A percentile compares a stretch with the other conserved stretches of the same genome.
These are phyloP conservation scores for Mollisia scopiformis DNA, from an alignment of 2,329 filamentous ascomycete species.

Conservation along the genomic window DNA sequence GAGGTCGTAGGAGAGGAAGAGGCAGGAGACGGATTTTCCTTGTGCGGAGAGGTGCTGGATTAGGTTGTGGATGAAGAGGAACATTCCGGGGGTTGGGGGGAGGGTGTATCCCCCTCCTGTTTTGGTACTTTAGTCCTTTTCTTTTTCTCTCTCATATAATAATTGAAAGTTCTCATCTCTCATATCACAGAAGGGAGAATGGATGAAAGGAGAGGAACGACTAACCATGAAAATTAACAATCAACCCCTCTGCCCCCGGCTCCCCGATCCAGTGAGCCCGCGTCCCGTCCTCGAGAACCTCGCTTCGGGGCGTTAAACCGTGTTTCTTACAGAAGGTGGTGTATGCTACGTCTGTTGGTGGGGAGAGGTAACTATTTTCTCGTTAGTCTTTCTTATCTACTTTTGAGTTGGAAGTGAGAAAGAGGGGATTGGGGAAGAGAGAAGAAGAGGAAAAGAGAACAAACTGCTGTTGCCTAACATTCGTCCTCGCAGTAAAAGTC, in stretches of 20 bases:
- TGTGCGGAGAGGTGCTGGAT: conserved; percentile 35
- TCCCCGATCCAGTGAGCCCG: conserved; percentile 50
- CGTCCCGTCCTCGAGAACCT: conserved; percentile 40
- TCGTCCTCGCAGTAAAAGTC: conserved; percentile 17
- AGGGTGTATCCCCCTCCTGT: conserved; percentile 59
- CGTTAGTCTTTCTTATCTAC: background rate
- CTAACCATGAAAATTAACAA: conserved; percentile 51
- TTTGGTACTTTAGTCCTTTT: background rate
- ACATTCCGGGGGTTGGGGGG: conserved; percentile 48
- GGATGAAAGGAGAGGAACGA: background rate
- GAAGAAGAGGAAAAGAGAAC: conserved; percentile 6
- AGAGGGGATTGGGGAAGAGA: background rate
- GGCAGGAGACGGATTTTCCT: conserved; percentile 49
- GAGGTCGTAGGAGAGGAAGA: conserved; percentile 60
- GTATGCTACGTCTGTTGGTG: conserved; percentile 30
- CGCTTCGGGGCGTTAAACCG: conserved; percentile 23
- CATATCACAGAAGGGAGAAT: background rate
- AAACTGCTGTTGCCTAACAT: conserved; percentile 27
- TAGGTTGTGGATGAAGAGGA: conserved; percentile 41
- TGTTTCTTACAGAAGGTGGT: conserved; percentile 27
- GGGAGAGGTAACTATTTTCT: conserved; percentile 21
- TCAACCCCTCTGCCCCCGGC: conserved; percentile 40
- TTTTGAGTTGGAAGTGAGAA: background rate
- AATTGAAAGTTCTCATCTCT: background rate
- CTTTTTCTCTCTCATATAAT: background rate